phyloP scores from a whole-genome alignment of 176 grass and related monocot species.

The Elymus sibiricus region DNA sequence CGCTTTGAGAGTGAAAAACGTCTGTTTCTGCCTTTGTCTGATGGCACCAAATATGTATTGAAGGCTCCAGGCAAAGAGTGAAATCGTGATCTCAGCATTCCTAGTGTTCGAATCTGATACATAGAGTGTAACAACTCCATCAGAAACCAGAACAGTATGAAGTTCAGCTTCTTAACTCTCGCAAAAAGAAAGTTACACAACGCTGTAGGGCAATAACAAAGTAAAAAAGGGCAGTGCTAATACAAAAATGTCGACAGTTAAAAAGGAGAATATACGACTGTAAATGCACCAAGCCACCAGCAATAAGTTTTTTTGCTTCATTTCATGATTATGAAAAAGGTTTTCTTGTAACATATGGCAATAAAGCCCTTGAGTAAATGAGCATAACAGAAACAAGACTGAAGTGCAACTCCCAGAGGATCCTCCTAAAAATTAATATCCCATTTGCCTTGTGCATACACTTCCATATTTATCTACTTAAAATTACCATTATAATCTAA shows the following conservation, averaged over 20 bases:
- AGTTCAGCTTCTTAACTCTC: neutral
- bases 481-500: neutral
- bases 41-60: conserved; percentile 87
- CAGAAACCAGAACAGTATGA: conserved; percentile 11
- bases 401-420: neutral
- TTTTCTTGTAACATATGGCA: neutral
- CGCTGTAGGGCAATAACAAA: neutral
- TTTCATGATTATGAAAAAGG: conserved; percentile 8
- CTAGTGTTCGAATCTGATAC: conserved; percentile 76
- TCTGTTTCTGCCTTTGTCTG: conserved; percentile 59
- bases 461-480: conserved; percentile 14
- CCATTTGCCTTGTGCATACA: conserved; percentile 13
- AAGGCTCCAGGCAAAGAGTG: conserved; percentile 98
- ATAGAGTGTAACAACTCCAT: conserved; percentile 16
- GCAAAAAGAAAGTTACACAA: neutral
- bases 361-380: neutral
- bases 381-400: conserved; percentile 2
- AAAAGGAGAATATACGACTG: neutral
- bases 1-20: conserved; percentile 76
- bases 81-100: conserved; percentile 95
- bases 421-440: conserved; percentile 8
- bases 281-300: conserved; percentile 13
- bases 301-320: neutral
- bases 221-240: neutral
- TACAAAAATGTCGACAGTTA: neutral